Percentiles rank a stretch among this genome's conserved stretches.
These are phyloP conservation scores for Cystoderma amianthinum DNA, from an alignment of 768 basidiomycete species.

Conservation along the genomic window DNA sequence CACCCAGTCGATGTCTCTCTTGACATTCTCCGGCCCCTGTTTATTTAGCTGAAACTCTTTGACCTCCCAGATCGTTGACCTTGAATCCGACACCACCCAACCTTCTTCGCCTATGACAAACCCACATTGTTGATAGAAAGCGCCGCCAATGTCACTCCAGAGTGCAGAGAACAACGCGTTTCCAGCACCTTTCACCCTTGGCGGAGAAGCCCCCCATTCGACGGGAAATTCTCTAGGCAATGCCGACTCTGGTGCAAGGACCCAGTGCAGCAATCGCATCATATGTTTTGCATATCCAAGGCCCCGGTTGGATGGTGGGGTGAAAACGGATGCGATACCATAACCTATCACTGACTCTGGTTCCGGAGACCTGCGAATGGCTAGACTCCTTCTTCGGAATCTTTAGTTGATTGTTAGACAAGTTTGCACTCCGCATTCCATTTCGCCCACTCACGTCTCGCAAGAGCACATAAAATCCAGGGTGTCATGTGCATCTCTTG, in stretches of 20 bases:
- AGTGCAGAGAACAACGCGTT: conserved; percentile 16
- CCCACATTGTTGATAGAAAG: conserved; percentile 16
- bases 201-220: conserved; percentile 18
- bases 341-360: conserved; percentile 34
- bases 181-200: conserved; percentile 7
- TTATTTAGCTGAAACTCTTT: background rate
- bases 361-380: background rate
- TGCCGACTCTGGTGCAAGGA: conserved; percentile 13
- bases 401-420: too few relatives aligned
- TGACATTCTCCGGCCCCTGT: background rate
- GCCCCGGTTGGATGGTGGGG: conserved; percentile 37
- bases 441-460: conserved; percentile 54
- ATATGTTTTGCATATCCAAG: conserved; percentile 56
- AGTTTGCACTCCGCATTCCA: too few relatives aligned
- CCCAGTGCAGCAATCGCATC: conserved; percentile 56
- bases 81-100: conserved; percentile 28
- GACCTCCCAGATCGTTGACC: conserved; percentile 31
- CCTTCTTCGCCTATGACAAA: conserved; percentile 19
- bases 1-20: conserved; percentile 5
- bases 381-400: conserved; percentile 8
- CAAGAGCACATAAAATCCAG: conserved; percentile 57
- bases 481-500: conserved; percentile 38
- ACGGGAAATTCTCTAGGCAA: conserved; percentile 12
- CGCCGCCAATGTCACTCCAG: conserved; percentile 18
- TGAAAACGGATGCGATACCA: conserved; percentile 52